Conservation (phyloP, 1,139 yeast species). For the Candida tropicalis region DNA sequence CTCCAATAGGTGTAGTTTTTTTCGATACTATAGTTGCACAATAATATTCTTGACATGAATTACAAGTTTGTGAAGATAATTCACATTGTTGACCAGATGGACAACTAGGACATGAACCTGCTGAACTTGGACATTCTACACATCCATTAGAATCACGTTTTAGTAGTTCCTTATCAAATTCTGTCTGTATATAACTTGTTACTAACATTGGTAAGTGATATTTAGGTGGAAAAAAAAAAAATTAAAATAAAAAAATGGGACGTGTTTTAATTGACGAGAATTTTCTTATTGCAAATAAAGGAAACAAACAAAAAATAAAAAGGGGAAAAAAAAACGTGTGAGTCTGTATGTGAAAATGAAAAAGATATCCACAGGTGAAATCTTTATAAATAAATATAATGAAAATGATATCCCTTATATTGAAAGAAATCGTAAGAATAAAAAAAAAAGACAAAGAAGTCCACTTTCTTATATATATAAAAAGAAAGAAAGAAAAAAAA, state of each 20-base stretch:
- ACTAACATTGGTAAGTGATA: constrained; percentile 1
- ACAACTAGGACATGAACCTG: constrained; percentile 56
- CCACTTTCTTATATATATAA: not conserved
- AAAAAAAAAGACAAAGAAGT: not conserved
- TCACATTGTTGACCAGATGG: constrained; percentile 53
- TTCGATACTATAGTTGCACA: constrained; percentile 37
- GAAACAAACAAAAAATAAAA: not conserved
- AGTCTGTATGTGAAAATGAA: too few species aligned
- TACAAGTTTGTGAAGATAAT: constrained; percentile 56
- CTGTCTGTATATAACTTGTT: constrained; percentile 4
- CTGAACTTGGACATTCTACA: constrained; percentile 48
- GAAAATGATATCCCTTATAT: too few species aligned
- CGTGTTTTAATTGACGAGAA: too few species aligned
- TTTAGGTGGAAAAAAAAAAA: not conserved
- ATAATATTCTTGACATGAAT: constrained; percentile 55
- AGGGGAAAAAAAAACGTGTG: too few species aligned
- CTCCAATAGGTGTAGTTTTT: constrained; percentile 43
- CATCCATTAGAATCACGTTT: constrained; percentile 37
- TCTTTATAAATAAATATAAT: too few species aligned
- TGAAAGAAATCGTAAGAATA: too few species aligned
- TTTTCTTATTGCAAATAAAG: not conserved
- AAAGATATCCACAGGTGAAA: too few species aligned
- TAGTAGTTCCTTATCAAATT: constrained; percentile 9
- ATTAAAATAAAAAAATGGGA: not conserved
- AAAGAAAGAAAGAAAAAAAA: too few species aligned